Evolutionary conservation across 75 land plant genomes (phyloP).

Genomic region (Azolla pinnata): DNA sequence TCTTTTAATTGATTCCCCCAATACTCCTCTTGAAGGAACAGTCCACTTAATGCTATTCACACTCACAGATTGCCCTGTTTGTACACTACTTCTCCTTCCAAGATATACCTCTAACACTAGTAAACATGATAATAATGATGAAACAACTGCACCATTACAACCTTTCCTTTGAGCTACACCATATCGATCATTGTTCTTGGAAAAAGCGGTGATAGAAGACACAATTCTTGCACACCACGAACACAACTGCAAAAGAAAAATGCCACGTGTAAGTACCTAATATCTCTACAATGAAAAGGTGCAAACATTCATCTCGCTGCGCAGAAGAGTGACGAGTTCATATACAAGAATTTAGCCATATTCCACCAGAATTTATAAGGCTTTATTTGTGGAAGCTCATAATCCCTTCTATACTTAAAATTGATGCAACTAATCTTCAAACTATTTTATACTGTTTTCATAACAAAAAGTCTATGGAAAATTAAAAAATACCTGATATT

Average conservation of each 20-base stretch:
- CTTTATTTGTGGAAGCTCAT: no score
- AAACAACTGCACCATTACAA: conserved; percentile 56
- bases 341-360: no score
- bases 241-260: conserved; percentile 46
- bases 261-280: neutral
- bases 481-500: conserved; percentile 52
- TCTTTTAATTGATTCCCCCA: conserved; percentile 22
- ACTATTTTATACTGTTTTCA: no score
- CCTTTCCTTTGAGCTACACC: conserved; percentile 95
- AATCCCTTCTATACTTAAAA: no score
- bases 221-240: conserved; percentile 67
- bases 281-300: no score
- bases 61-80: conserved; percentile 33
- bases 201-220: conserved; percentile 64
- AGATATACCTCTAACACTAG: conserved; percentile 76
- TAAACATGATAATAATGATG: conserved; percentile 66
- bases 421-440: no score
- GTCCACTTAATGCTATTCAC: conserved; percentile 79
- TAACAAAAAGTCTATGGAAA: no score
- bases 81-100: conserved; percentile 64
- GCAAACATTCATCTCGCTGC: no score
- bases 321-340: no score
- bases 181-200: conserved; percentile 65
- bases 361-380: no score
- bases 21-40: conserved; percentile 35